Conservation (phyloP, 345 rosid species). For the Viola odorata region DNA sequence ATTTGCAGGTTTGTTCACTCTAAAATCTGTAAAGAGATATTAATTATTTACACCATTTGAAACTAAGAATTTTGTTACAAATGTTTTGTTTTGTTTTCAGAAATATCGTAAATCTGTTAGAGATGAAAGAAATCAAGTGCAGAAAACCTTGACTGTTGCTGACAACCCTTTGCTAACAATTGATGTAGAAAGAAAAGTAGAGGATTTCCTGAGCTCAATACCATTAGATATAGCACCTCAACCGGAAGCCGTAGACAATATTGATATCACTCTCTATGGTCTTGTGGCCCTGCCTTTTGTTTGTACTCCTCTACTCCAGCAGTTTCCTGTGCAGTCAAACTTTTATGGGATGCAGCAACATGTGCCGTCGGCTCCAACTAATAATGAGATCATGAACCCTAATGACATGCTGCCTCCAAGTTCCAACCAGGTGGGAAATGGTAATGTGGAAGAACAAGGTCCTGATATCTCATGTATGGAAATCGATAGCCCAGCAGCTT, state of each 20-base stretch:
- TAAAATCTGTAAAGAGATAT: not conserved
- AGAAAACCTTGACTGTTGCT: constrained; percentile 9
- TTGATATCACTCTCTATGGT: constrained; percentile 8
- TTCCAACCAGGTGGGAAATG: constrained; percentile 11
- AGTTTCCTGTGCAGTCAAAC: not conserved
- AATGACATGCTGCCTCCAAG: not conserved
- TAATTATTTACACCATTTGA: not conserved
- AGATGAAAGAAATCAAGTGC: constrained; percentile 17
- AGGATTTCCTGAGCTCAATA: constrained; percentile 3
- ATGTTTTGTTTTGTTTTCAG: constrained; percentile 19
- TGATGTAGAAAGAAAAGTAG: constrained; percentile 10
- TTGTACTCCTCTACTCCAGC: constrained; percentile 7
- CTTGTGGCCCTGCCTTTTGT: constrained; percentile 5
- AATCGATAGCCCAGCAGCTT: not conserved
- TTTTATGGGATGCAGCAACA: too few relatives aligned
- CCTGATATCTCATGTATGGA: constrained; percentile 7
- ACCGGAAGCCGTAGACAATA: constrained; percentile 8
- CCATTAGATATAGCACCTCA: not conserved
- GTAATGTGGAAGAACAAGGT: constrained; percentile 1
- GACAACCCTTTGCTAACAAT: constrained; percentile 8
- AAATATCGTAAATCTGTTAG: constrained; percentile 34
- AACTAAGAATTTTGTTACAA: not conserved
- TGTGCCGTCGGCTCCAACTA: too few relatives aligned
- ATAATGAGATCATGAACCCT: too few relatives aligned
- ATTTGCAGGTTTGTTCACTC: constrained; percentile 40